A percentile compares a stretch with the other conserved stretches of the same genome.
Conservation (phyloP, 2,329 filamentous ascomycete species). For the Aspergillus glaucus region DNA sequence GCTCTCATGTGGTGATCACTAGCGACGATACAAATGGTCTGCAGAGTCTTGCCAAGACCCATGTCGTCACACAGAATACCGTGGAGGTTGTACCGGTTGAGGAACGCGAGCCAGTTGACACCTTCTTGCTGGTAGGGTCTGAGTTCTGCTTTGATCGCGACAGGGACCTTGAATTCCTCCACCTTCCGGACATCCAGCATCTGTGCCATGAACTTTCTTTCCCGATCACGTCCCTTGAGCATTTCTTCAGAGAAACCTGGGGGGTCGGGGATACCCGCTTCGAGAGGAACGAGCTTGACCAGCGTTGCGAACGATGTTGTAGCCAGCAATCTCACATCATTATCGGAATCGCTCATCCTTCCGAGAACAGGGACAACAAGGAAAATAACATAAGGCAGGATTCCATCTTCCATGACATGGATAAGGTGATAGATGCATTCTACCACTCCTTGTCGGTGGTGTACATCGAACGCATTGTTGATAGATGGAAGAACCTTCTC, state of each 20-base stretch:
- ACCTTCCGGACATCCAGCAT: conserved; percentile 96
- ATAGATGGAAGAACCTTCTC: conserved; percentile 89
- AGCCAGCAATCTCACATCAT: conserved; percentile 86
- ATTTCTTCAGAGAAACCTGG: conserved; percentile 85
- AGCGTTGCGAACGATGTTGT: conserved; percentile 96
- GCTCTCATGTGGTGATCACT: conserved; percentile 93
- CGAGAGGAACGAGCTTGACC: conserved; percentile 92
- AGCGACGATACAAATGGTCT: conserved; percentile 95
- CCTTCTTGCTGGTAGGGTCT: conserved; percentile 97
- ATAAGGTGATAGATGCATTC: conserved; percentile 97
- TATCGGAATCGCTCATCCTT: conserved; percentile 97
- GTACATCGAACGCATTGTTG: conserved; percentile 80
- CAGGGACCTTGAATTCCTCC: conserved; percentile 85
- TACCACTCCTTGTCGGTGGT: conserved; percentile 85
- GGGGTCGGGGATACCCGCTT: conserved; percentile 94
- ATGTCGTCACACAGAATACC: conserved; percentile 99
- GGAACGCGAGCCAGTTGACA: conserved; percentile 96
- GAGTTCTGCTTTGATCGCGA: conserved; percentile 93
- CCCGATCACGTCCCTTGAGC: conserved; percentile 82
- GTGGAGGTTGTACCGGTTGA: conserved; percentile 96
- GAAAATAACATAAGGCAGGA: conserved; percentile 97
- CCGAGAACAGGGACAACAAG: conserved; percentile 94
- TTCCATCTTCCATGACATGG: conserved; percentile 94
- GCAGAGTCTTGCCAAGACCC: conserved; percentile 95
- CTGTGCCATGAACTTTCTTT: conserved; percentile 93